These are phyloP conservation scores for Musa schizocarpa DNA, from an alignment of 176 grass and related monocot genomes.

Conservation along the genomic window DNA sequence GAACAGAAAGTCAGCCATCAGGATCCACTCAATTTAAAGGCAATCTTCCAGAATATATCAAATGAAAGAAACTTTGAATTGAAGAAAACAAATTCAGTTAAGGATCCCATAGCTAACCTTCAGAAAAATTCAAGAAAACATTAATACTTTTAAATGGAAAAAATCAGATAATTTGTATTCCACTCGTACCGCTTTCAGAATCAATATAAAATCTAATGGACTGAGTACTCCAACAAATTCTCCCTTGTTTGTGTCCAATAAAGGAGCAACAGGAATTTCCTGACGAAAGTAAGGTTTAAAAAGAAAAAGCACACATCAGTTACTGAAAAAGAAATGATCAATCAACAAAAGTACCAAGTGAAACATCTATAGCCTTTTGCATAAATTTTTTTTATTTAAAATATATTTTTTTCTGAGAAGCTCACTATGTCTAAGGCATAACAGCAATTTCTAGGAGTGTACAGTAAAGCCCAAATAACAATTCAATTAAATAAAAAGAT, in stretches of 20 bases:
- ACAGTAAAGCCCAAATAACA: background rate
- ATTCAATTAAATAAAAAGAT: background rate
- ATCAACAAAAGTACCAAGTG: background rate
- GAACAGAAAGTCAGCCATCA: too few species aligned
- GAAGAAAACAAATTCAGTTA: too few species aligned
- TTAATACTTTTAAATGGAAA: background rate
- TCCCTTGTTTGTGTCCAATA: slow-evolving; percentile 5
- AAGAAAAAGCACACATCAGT: background rate
- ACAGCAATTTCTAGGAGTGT: background rate
- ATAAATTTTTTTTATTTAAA: background rate
- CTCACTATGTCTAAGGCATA: background rate
- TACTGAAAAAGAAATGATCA: background rate
- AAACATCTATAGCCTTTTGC: background rate
- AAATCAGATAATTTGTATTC: background rate
- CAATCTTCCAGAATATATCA: too few species aligned
- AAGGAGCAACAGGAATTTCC: slow-evolving; percentile 15
- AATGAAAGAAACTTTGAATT: too few species aligned
- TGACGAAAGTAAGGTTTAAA: background rate
- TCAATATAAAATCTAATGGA: slow-evolving; percentile 17
- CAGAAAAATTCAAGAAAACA: background rate
- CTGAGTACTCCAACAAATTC: slow-evolving; percentile 18
- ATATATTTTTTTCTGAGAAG: background rate
- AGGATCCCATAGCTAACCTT: background rate
- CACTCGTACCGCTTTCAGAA: slow-evolving; percentile 12
- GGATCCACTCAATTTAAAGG: too few species aligned